Conservation (phyloP, 1,284 basidiomycete species). For the Ustilago bromivora region DNA sequence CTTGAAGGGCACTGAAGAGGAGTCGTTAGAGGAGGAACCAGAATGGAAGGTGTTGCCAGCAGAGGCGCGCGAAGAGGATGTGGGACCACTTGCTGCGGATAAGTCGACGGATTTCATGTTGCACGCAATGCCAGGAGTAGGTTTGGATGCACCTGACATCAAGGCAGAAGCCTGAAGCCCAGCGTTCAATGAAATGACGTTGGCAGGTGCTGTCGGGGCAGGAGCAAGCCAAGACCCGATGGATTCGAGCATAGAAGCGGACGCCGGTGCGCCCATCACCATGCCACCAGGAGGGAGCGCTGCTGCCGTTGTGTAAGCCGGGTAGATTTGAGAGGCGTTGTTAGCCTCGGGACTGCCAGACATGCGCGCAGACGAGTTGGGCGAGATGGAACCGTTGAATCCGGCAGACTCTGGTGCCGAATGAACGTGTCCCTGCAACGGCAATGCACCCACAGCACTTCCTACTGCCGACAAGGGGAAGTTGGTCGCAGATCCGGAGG, state of each 20-base stretch:
- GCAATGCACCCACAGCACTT: background rate
- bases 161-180: background rate
- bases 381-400: conserved; percentile 30
- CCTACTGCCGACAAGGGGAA: background rate
- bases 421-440: conserved; percentile 8
- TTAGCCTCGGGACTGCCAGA: conserved; percentile 26
- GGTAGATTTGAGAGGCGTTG: conserved; percentile 1
- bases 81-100: conserved; percentile 2
- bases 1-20: conserved; percentile 36
- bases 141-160: conserved; percentile 5
- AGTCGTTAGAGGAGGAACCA: conserved; percentile 13
- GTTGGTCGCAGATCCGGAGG: background rate
- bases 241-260: conserved; percentile 28
- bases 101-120: conserved; percentile 16
- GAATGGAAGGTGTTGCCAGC: conserved; percentile 21
- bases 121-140: background rate
- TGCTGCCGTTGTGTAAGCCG: conserved; percentile 8
- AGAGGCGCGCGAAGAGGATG: conserved; percentile 13
- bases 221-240: conserved; percentile 46
- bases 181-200: background rate
- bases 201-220: conserved; percentile 11
- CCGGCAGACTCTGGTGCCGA: conserved; percentile 24
- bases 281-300: conserved; percentile 24
- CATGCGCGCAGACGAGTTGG: conserved; percentile 32
- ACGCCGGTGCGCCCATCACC: conserved; percentile 24